phyloP scores from a whole-genome alignment of 768 basidiomycete species.

The Auriscalpium vulgare region DNA sequence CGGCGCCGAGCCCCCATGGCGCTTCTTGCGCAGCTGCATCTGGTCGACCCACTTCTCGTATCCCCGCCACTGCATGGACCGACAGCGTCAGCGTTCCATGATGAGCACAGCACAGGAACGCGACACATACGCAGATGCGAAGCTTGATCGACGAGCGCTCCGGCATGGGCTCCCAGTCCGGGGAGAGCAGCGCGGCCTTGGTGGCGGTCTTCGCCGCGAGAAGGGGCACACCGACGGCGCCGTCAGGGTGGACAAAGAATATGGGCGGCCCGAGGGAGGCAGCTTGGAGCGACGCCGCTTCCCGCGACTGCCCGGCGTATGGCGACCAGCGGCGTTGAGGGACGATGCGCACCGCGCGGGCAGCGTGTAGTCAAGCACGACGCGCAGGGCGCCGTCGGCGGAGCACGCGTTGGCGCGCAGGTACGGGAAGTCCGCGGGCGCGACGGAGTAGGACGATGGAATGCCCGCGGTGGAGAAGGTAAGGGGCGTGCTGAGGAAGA shows the following conservation, averaged over 20 bases:
- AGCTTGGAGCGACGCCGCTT: background rate
- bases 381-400: background rate
- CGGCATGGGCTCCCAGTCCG: background rate
- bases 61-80: background rate
- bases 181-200: background rate
- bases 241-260: background rate
- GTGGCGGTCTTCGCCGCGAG: background rate
- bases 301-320: background rate
- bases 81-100: background rate
- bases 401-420: background rate
- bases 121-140: background rate
- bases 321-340: background rate
- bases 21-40: background rate
- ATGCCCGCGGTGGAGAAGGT: background rate
- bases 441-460: background rate
- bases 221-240: background rate
- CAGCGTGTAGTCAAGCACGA: background rate
- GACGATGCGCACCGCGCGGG: background rate
- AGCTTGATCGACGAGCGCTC: background rate
- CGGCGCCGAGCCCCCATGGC: background rate
- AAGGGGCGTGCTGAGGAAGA: background rate
- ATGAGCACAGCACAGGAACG: background rate
- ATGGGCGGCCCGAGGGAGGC: background rate
- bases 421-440: background rate
- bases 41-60: background rate